phyloP scores from a whole-genome alignment of 78 protist genomes.

The Dictyostelium citrinum region DNA sequence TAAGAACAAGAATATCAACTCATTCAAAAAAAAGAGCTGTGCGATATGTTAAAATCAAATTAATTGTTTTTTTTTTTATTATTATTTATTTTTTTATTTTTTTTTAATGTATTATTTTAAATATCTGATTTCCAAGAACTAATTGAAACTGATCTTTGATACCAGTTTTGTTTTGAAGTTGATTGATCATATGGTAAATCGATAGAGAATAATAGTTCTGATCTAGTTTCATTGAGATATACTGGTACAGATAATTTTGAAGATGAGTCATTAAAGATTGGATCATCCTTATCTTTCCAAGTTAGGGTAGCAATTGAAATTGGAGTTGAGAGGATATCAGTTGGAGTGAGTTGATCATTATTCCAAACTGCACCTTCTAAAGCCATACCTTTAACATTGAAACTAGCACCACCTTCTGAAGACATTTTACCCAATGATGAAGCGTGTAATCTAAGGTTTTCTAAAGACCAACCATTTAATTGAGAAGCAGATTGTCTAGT shows the following conservation, averaged over 20 bases:
- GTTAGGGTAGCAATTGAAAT: slow-evolving; percentile 23
- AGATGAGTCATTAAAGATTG: not conserved
- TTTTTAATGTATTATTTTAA: slow-evolving; percentile 11
- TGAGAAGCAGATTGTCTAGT: slow-evolving; percentile 94
- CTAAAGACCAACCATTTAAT: slow-evolving; percentile 86
- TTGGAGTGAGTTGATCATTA: slow-evolving; percentile 13
- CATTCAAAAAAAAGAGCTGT: too few relatives aligned
- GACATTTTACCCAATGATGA: not conserved
- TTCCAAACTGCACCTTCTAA: slow-evolving; percentile 77
- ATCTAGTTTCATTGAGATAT: slow-evolving; percentile 84
- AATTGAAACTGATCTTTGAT: slow-evolving; percentile 59
- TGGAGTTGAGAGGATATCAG: slow-evolving; percentile 21
- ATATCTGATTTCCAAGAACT: slow-evolving; percentile 53
- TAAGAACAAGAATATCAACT: too few relatives aligned
- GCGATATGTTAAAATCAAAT: too few relatives aligned
- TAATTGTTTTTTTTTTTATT: too few relatives aligned
- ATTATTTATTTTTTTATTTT: too few relatives aligned
- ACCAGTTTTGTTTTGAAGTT: slow-evolving; percentile 63
- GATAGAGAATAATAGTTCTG: slow-evolving; percentile 80
- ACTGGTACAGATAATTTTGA: slow-evolving; percentile 75
- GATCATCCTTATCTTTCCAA: slow-evolving; percentile 77
- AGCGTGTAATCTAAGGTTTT: slow-evolving; percentile 81
- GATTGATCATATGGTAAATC: slow-evolving; percentile 33
- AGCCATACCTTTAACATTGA: slow-evolving; percentile 53
- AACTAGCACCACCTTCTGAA: not conserved